These are phyloP conservation scores for Xylaria telfairii DNA, from an alignment of 495 filamentous ascomycete genomes.

Conservation along the genomic window DNA sequence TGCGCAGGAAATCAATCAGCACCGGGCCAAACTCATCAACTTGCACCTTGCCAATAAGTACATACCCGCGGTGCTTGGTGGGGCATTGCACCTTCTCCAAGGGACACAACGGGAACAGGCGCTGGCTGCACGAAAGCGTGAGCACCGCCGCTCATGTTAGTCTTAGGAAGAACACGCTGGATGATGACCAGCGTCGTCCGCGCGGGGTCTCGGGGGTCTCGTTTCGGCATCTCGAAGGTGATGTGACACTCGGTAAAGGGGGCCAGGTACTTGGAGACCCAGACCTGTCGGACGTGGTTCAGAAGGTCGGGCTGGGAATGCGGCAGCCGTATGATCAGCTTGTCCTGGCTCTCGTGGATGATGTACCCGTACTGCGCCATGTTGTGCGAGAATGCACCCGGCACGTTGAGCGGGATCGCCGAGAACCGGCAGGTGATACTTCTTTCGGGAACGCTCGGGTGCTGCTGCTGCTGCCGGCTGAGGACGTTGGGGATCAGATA, in stretches of 20 bases:
- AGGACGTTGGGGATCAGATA: background rate
- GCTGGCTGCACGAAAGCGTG: background rate
- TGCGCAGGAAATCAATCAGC: conserved; percentile 4
- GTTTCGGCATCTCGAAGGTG: conserved; percentile 13
- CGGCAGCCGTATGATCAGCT: conserved; percentile 24
- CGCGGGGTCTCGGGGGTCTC: background rate
- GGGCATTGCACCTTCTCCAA: background rate
- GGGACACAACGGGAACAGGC: background rate
- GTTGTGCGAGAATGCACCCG: background rate
- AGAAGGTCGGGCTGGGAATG: background rate
- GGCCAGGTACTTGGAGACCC: conserved; percentile 31
- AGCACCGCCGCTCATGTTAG: background rate
- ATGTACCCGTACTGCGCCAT: conserved; percentile 27
- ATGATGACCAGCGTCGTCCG: background rate
- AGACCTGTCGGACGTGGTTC: conserved; percentile 17
- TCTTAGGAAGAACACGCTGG: background rate
- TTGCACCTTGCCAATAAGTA: background rate
- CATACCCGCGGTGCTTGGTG: background rate
- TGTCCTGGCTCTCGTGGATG: conserved; percentile 21
- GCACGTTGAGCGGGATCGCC: conserved; percentile 15
- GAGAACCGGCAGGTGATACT: conserved; percentile 22
- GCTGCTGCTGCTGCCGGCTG: background rate
- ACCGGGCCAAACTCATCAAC: background rate
- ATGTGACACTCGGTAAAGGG: conserved; percentile 17
- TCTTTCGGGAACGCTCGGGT: background rate